Base-by-base conservation (phyloP, 1,284 basidiomycete species). In the Puccinia horiana region DNA sequence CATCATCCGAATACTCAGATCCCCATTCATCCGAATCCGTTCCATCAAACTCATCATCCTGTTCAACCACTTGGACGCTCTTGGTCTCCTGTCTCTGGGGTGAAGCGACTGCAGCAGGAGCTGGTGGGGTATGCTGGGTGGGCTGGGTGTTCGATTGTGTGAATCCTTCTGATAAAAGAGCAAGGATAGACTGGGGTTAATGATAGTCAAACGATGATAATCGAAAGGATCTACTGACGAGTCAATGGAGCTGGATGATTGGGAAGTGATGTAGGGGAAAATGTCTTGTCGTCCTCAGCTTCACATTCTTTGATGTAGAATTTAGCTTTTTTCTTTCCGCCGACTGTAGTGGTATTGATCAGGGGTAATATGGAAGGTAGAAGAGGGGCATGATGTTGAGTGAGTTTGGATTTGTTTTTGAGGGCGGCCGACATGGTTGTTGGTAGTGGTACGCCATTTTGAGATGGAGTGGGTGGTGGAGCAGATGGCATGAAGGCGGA, bases 1-100 rank as follows among this genome's bases (percentile, higher is more conserved):
- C 75, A 76, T 76, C 75, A 37, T 78, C 76, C 32, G 76, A 69
- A 78, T 78, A 78, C 32, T 65, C 58, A n/a, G 76, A 78, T 47
- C 47, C 76, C 76, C 76, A 77, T 44, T 77, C 76, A 65, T 77
- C 76, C n/a, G 56, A 61, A 63, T 76, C 75, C 32, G 47, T 16
- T 23, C 63, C 63, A 42, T 76, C 54, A 5, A 20, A 18, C 58
- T 78, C 61, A 18, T 65, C 58, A 12, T 76, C 75, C 42, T 76
- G 52, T 76, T 76, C 75, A 20, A 40, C 40, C 49, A 29, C 47
- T 73, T 73, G 70, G 5, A 32, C 29, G 23, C 11, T 23, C 32
- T 52, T 54, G 16, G 44, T 47, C 1, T 61, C 26, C 40, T 76
- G 56, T 40, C 54, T 54, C 40, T 65, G 9, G 1, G 54, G 23